Evolutionary conservation across 768 basidiomycete species (phyloP).

Genomic region (Trametes cubensis): DNA sequence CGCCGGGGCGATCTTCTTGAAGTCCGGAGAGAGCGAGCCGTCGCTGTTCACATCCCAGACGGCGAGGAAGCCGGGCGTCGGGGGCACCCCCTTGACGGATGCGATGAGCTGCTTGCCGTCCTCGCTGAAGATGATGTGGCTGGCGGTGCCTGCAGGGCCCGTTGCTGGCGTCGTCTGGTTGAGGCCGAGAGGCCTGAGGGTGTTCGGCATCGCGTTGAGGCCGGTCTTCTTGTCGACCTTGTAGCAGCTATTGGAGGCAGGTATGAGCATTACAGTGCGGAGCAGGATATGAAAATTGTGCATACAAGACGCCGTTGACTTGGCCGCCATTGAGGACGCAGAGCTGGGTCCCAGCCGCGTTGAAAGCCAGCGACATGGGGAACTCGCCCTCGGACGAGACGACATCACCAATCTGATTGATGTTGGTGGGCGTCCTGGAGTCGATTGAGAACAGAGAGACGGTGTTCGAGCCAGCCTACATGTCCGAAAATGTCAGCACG

Average conservation of each 20-base stretch:
- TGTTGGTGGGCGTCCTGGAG: conserved; percentile 43
- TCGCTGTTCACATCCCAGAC: conserved; percentile 49
- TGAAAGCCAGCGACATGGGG: conserved; percentile 47
- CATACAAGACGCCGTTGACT: conserved; percentile 40
- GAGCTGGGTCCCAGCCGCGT: conserved; percentile 33
- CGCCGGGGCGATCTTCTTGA: conserved; percentile 40
- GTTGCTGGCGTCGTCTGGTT: conserved; percentile 55
- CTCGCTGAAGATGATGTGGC: conserved; percentile 51
- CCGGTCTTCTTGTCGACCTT: conserved; percentile 45
- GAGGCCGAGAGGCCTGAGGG: conserved; percentile 45
- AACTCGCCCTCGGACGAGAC: conserved; percentile 51
- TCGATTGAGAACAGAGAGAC: conserved; percentile 44
- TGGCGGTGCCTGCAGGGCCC: conserved; percentile 49
- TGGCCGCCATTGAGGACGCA: conserved; percentile 43
- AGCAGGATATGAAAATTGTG: not conserved
- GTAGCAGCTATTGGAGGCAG: conserved; percentile 42
- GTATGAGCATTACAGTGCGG: not conserved
- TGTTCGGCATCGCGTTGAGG: conserved; percentile 43
- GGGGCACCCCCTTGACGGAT: conserved; percentile 52
- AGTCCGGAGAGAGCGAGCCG: conserved; percentile 48
- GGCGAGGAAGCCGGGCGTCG: conserved; percentile 52
- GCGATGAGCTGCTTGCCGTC: conserved; percentile 48
- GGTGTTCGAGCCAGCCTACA: conserved; percentile 51
- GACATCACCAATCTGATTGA: conserved; percentile 48
- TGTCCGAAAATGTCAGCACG: not conserved